Percentiles rank a stretch among this genome's conserved stretches.
phyloP scores from a whole-genome alignment of 352 stramenopile species.

The Phytophthora meadii region DNA sequence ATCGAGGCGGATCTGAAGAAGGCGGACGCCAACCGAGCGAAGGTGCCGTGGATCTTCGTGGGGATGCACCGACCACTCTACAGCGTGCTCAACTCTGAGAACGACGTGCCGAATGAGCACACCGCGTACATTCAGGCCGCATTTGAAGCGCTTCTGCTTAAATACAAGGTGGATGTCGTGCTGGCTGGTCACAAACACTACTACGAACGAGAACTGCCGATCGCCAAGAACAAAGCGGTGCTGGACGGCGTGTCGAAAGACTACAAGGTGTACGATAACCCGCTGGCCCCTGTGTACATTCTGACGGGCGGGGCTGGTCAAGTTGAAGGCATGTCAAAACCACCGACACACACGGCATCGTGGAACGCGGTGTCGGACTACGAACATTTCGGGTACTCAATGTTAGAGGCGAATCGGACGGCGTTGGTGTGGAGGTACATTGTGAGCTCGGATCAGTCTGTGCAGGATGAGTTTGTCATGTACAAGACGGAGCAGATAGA shows the following conservation, averaged over 20 bases:
- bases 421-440: conserved; percentile 44
- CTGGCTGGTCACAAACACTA: conserved; percentile 87
- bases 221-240: conserved; percentile 51
- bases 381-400: conserved; percentile 56
- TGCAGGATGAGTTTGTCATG: conserved; percentile 50
- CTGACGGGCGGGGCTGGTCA: conserved; percentile 69
- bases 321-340: conserved; percentile 47
- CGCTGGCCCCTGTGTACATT: conserved; percentile 70
- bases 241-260: conserved; percentile 57
- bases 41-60: conserved; percentile 77
- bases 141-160: conserved; percentile 86
- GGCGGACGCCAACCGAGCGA: conserved; percentile 52
- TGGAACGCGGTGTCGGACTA: conserved; percentile 61
- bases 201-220: conserved; percentile 81
- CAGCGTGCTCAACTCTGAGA: conserved; percentile 25
- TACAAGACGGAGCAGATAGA: conserved; percentile 24
- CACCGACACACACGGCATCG: conserved; percentile 20
- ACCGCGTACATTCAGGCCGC: conserved; percentile 51
- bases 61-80: conserved; percentile 84
- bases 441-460: conserved; percentile 26
- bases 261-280: conserved; percentile 62
- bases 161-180: conserved; percentile 89
- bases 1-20: conserved; percentile 64
- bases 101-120: conserved; percentile 24
- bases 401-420: conserved; percentile 41